phyloP scores from a whole-genome alignment of 2,329 filamentous ascomycete genomes.

The Cadophora luteo-olivacea region DNA sequence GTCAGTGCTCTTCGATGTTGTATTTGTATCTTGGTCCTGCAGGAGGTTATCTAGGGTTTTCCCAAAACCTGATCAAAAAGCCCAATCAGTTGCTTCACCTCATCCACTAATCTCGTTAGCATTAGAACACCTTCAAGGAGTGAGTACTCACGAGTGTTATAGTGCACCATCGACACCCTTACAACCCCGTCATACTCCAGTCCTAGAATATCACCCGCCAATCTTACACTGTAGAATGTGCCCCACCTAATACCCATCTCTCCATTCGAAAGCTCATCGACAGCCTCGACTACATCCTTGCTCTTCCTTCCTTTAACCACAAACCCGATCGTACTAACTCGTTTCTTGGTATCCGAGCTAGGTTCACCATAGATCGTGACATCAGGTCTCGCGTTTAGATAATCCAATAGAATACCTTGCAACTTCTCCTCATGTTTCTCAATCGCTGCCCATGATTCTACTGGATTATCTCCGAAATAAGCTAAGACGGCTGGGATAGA shows the following conservation, averaged over 20 bases:
- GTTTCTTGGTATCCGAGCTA: conserved; percentile 51
- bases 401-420: conserved; percentile 64
- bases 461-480: conserved; percentile 59
- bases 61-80: conserved; percentile 57
- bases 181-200: conserved; percentile 68
- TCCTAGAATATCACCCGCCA: conserved; percentile 64
- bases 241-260: conserved; percentile 71
- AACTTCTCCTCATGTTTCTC: conserved; percentile 65
- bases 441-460: conserved; percentile 57
- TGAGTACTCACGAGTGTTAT: conserved; percentile 67
- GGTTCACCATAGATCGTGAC: conserved; percentile 65
- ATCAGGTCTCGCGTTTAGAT: conserved; percentile 58
- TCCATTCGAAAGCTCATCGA: conserved; percentile 60
- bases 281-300: conserved; percentile 63
- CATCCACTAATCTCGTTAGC: conserved; percentile 53
- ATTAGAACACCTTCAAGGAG: neutral
- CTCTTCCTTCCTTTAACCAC: conserved; percentile 62
- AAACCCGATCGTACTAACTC: conserved; percentile 74
- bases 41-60: conserved; percentile 25
- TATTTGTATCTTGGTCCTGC: too few species aligned
- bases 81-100: conserved; percentile 59
- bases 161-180: conserved; percentile 75
- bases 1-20: too few species aligned
- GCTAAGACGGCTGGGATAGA: conserved; percentile 65
- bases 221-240: conserved; percentile 70